These are phyloP conservation scores for Trametopsis cervina DNA, from an alignment of 768 basidiomycete genomes.

Conservation along the genomic window DNA sequence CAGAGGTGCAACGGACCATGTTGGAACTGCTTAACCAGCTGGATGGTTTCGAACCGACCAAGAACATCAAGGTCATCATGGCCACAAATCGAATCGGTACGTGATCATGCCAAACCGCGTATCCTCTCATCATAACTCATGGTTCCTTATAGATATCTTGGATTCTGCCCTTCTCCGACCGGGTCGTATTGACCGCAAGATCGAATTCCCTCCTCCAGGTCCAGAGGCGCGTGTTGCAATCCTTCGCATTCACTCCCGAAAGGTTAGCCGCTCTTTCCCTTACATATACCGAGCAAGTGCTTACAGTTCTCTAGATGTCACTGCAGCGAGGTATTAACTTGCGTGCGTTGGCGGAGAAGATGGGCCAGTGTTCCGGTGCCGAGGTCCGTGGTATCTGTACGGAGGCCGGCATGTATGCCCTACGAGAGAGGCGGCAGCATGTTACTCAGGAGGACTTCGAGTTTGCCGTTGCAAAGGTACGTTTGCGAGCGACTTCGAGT, in stretches of 20 bases:
- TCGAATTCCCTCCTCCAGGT: constrained; percentile 97
- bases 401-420: constrained; percentile 90
- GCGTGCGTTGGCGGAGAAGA: constrained; percentile 94
- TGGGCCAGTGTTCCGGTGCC: constrained; percentile 98
- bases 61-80: constrained; percentile 90
- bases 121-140: background rate
- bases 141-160: constrained; percentile 65
- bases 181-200: constrained; percentile 94
- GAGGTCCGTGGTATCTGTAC: constrained; percentile 97
- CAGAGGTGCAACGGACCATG: constrained; percentile 64
- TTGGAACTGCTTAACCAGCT: constrained; percentile 59
- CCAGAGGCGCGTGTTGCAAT: constrained; percentile 97
- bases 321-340: constrained; percentile 96
- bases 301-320: constrained; percentile 71
- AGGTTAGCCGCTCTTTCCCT: constrained; percentile 38
- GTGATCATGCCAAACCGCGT: constrained; percentile 17
- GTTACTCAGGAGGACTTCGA: constrained; percentile 99
- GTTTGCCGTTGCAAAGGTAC: constrained; percentile 93
- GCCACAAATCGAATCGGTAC: constrained; percentile 93
- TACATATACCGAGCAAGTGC: background rate
- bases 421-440: constrained; percentile 91
- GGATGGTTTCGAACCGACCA: constrained; percentile 64
- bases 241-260: constrained; percentile 92
- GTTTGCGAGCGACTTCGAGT: no score
- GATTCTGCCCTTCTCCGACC: constrained; percentile 90